Evolutionary conservation across 495 filamentous ascomycete species (phyloP).

Genomic region (Pseudoneurospora amorphoporcata): DNA sequence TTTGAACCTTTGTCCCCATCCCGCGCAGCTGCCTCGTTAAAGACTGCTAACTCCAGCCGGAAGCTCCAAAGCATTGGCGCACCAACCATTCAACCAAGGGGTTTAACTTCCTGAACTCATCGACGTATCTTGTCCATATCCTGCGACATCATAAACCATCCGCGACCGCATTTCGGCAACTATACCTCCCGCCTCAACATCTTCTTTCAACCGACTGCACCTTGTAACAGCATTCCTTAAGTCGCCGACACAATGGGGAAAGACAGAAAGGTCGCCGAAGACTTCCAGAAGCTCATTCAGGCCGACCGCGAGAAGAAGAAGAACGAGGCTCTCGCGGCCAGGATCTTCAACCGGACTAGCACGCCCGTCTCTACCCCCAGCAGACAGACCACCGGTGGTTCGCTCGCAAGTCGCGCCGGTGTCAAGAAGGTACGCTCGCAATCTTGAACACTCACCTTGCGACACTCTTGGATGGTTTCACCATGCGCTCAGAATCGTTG

Average conservation of each 20-base stretch:
- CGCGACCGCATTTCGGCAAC: not conserved
- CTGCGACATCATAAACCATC: not conserved
- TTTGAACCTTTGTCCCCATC: not conserved
- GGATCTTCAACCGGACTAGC: conserved; percentile 58
- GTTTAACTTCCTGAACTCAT: not conserved
- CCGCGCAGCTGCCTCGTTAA: not conserved
- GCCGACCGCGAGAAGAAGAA: conserved; percentile 60
- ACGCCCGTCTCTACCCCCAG: conserved; percentile 46
- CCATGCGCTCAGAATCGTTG: not conserved
- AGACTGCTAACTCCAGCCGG: not conserved
- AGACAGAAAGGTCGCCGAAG: conserved; percentile 35
- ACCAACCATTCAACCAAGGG: not conserved
- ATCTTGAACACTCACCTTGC: not conserved
- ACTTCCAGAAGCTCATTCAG: conserved; percentile 58
- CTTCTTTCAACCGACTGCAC: not conserved
- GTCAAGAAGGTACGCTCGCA: conserved; percentile 50
- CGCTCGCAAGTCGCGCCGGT: conserved; percentile 67
- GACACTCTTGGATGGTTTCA: not conserved
- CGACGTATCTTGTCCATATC: not conserved
- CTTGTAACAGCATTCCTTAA: not conserved
- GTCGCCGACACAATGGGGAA: conserved; percentile 14
- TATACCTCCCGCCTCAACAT: not conserved
- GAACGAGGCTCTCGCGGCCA: conserved; percentile 59
- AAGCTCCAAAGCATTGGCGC: not conserved
- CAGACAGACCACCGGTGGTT: conserved; percentile 37